Evolutionary conservation across 2,329 filamentous ascomycete species (phyloP).

Genomic region (Pseudovirgaria hyperparasitica): DNA sequence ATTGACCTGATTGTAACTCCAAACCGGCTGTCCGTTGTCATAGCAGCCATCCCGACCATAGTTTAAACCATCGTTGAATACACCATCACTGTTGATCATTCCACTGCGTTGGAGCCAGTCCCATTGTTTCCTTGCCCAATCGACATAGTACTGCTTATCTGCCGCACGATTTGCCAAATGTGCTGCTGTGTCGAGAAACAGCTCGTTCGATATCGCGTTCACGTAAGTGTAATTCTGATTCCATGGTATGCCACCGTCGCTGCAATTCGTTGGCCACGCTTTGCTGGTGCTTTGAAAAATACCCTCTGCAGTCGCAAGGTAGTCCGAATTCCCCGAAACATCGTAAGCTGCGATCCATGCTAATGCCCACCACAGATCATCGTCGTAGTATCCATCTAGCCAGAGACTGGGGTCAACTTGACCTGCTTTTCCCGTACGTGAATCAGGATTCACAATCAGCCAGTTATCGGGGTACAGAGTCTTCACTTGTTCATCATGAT

Average conservation of each 20-base stretch:
- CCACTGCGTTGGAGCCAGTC: conserved; percentile 37
- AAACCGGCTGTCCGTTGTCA: conserved; percentile 34
- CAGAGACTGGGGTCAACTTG: conserved; percentile 12
- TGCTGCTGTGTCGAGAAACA: conserved; percentile 42
- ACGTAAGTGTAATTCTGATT: conserved; percentile 31
- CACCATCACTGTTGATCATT: conserved; percentile 34
- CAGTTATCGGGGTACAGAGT: background rate
- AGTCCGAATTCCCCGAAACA: conserved; percentile 30
- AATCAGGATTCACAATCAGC: conserved; percentile 1
- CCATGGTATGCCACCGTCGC: conserved; percentile 38
- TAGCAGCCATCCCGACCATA: conserved; percentile 35
- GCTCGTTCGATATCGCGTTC: conserved; percentile 44
- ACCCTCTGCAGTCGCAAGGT: conserved; percentile 33
- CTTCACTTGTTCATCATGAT: no score
- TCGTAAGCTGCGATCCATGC: conserved; percentile 45
- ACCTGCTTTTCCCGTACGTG: conserved; percentile 6
- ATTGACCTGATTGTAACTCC: conserved; percentile 39
- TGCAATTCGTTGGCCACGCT: conserved; percentile 26
- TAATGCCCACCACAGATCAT: conserved; percentile 38
- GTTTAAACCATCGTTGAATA: conserved; percentile 42
- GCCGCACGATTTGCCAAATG: conserved; percentile 40
- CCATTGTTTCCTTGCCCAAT: conserved; percentile 36
- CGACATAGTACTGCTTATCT: conserved; percentile 27
- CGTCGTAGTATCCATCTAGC: conserved; percentile 37
- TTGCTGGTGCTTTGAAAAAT: conserved; percentile 36